These are phyloP conservation scores for Ballota nigra DNA, from an alignment of 257 asterid genomes.

Conservation along the genomic window DNA sequence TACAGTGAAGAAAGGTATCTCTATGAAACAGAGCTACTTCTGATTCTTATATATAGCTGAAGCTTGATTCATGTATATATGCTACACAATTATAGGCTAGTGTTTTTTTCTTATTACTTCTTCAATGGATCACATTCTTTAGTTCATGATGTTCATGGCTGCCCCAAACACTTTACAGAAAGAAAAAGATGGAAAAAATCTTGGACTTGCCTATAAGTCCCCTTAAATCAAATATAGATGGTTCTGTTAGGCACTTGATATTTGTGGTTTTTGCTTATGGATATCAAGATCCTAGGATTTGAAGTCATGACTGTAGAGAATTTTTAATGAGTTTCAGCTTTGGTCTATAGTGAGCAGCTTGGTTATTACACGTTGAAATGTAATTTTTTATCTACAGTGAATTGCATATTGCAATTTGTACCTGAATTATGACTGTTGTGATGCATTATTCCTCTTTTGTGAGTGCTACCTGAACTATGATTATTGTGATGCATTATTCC, in stretches of 20 bases:
- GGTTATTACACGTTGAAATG: neutral
- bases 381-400: neutral
- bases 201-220: neutral
- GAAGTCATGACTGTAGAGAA: neutral
- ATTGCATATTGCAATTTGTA: slow-evolving; percentile 11
- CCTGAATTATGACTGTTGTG: slow-evolving; percentile 3
- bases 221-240: neutral
- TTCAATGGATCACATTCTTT: slow-evolving; percentile 1
- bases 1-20: slow-evolving; percentile 42
- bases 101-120: neutral
- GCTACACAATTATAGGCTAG: neutral
- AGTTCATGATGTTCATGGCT: neutral
- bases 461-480: slow-evolving; percentile 7
- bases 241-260: neutral
- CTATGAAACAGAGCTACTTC: slow-evolving; percentile 17
- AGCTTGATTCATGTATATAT: slow-evolving; percentile 7
- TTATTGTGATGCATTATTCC: neutral
- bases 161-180: neutral
- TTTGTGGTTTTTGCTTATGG: neutral
- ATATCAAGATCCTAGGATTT: slow-evolving; percentile 1
- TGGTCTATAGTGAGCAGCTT: slow-evolving; percentile 8
- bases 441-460: slow-evolving; percentile 4
- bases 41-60: slow-evolving; percentile 16
- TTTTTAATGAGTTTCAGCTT: neutral
- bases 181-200: neutral